phyloP scores from a whole-genome alignment of 179 eudicot genomes.

The Beta macrorhiza region DNA sequence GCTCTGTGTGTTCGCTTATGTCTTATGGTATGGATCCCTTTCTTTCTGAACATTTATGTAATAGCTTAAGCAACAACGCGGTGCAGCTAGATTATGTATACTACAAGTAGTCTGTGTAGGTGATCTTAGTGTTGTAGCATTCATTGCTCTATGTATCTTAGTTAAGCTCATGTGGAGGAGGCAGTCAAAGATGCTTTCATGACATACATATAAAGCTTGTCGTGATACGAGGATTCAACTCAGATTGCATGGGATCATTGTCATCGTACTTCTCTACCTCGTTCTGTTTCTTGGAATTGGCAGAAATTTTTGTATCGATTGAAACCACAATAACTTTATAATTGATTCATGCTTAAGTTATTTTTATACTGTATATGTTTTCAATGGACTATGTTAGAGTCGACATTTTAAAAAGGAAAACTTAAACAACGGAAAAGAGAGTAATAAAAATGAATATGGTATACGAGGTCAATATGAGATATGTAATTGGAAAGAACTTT shows the following conservation, averaged over 20 bases:
- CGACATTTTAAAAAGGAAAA: no score
- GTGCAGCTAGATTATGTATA: background rate
- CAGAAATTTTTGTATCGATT: no score
- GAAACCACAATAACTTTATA: no score
- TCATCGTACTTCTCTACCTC: background rate
- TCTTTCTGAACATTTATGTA: background rate
- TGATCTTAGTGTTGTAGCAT: background rate
- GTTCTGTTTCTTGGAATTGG: background rate
- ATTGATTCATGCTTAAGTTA: no score
- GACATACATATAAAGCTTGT: background rate
- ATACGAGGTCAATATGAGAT: no score
- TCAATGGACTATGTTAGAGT: no score
- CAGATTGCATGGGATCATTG: background rate
- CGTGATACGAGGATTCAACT: background rate
- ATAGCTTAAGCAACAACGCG: background rate
- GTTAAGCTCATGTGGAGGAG: background rate
- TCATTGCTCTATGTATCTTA: background rate
- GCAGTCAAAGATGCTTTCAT: constrained; percentile 11
- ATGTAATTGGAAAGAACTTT: no score
- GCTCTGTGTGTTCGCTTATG: background rate
- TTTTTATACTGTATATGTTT: no score
- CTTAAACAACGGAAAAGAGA: no score
- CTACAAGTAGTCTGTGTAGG: background rate
- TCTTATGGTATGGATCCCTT: background rate
- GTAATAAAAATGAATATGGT: no score